These are phyloP conservation scores for Teratosphaeria zuluensis DNA, from an alignment of 2,329 filamentous ascomycete species.

Conservation along the genomic window DNA sequence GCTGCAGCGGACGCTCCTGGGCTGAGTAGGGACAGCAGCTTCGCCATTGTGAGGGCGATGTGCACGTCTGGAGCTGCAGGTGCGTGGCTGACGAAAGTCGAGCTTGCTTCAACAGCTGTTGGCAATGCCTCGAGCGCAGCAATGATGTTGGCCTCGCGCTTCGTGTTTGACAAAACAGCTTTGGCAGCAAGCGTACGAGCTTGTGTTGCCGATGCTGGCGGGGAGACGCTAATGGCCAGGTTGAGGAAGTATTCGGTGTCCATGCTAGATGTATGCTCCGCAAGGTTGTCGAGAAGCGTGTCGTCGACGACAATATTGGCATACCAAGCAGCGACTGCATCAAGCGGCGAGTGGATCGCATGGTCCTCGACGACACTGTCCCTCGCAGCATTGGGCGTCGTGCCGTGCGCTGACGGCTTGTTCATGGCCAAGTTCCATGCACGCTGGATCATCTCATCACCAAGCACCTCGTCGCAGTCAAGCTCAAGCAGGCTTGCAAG, in stretches of 20 bases:
- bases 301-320: slow-evolving; percentile 65
- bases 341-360: slow-evolving; percentile 75
- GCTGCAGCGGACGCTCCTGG: slow-evolving; percentile 19
- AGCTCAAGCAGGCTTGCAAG: slow-evolving; percentile 65
- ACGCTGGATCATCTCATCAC: slow-evolving; percentile 66
- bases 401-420: slow-evolving; percentile 59
- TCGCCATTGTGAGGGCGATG: slow-evolving; percentile 49
- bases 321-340: slow-evolving; percentile 87
- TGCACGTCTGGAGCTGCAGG: slow-evolving; percentile 49
- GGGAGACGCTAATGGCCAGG: slow-evolving; percentile 63
- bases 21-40: slow-evolving; percentile 42
- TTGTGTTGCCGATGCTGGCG: slow-evolving; percentile 64
- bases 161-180: slow-evolving; percentile 46
- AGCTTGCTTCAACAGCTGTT: slow-evolving; percentile 22
- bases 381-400: slow-evolving; percentile 60
- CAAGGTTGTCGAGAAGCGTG: slow-evolving; percentile 50
- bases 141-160: slow-evolving; percentile 42
- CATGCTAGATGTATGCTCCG: slow-evolving; percentile 35
- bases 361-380: slow-evolving; percentile 77
- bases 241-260: slow-evolving; percentile 45
- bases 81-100: slow-evolving; percentile 43
- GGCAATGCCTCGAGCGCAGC: slow-evolving; percentile 46
- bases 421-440: slow-evolving; percentile 90
- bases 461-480: slow-evolving; percentile 74
- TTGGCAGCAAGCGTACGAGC: slow-evolving; percentile 49